Evolutionary conservation across 192 early-diverging fungal species (phyloP), one percentile per base, ranked within the genome.

Genomic region (Dispira simplex): DNA sequence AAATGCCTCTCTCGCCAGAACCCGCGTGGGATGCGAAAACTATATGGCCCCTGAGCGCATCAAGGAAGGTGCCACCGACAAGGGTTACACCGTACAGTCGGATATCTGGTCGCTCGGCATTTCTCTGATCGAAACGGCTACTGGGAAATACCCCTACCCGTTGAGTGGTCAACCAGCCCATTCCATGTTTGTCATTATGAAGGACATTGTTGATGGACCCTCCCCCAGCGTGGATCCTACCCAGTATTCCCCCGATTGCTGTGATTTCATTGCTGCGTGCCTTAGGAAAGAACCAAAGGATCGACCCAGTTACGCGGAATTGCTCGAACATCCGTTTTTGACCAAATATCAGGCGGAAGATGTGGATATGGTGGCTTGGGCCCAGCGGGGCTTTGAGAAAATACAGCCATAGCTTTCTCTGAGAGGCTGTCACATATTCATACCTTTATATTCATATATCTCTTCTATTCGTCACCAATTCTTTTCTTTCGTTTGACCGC

Each of bases 31-130:
- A 14, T 94, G 90, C 64, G 89, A 95, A 72, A 89, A 85, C 69
- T 95, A 95, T 67, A 94, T 97, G 92, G 90, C 92, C n/a, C 94
- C 94, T 21, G 94, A 97, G 69, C 88, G 94, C 23, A 93, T 97
- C 63, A 76, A 77, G 14, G 75, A 65, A 4, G 68, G 63, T 5
- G 74, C 75, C 23, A 69, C 80, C 12, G 79, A 80, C 16, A 74
- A 80, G 6, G 75, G 79, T 2, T 95, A 95, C 67, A 86, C 89
- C 0, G 89, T 92, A 3, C 81, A 88, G 44, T 93, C 92, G 8
- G 94, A 97, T 69, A 86, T 97, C 13, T 97, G 94, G 94, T 90
- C 88, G 9, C 77, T 97, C 23, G 94, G 94, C 11, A 69, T 97
- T 20, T 84, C 91, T 12, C 76, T 93, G 65, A 74, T 97, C 43